Percentiles rank a stretch among this genome's conserved stretches.
These are phyloP conservation scores for Aspergillus spinulosporus DNA, from an alignment of 2,329 filamentous ascomycete species.

Conservation along the genomic window DNA sequence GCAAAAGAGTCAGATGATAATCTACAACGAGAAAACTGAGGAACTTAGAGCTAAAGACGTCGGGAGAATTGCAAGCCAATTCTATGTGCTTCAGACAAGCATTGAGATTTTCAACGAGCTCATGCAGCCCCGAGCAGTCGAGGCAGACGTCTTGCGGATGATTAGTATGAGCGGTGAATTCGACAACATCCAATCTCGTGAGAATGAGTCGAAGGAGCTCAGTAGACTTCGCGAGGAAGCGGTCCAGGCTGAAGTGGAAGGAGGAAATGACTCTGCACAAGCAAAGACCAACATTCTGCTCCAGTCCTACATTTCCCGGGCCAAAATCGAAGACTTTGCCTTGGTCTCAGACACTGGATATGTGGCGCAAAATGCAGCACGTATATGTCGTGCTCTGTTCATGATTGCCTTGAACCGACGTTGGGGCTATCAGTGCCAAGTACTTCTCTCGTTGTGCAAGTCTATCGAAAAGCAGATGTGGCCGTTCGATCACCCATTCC, in stretches of 20 bases:
- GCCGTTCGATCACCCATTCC: conserved; percentile 91
- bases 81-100: conserved; percentile 89
- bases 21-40: conserved; percentile 93
- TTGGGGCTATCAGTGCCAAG: conserved; percentile 94
- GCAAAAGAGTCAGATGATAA: conserved; percentile 96
- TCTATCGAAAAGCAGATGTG: conserved; percentile 96
- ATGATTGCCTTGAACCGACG: conserved; percentile 95
- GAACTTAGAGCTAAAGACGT: conserved; percentile 93
- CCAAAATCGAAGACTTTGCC: conserved; percentile 88
- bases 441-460: conserved; percentile 88
- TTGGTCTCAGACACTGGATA: conserved; percentile 90
- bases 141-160: conserved; percentile 93
- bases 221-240: conserved; percentile 67
- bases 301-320: conserved; percentile 89
- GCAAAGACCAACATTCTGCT: conserved; percentile 94
- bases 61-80: conserved; percentile 96
- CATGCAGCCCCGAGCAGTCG: conserved; percentile 83
- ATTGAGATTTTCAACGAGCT: conserved; percentile 94
- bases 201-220: conserved; percentile 88
- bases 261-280: conserved; percentile 66
- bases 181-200: conserved; percentile 90
- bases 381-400: conserved; percentile 92
- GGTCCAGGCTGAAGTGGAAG: conserved; percentile 76
- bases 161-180: conserved; percentile 98
- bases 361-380: conserved; percentile 89